Base-by-base conservation (phyloP, 75 land plant species). In the Pinus albicaulis region DNA sequence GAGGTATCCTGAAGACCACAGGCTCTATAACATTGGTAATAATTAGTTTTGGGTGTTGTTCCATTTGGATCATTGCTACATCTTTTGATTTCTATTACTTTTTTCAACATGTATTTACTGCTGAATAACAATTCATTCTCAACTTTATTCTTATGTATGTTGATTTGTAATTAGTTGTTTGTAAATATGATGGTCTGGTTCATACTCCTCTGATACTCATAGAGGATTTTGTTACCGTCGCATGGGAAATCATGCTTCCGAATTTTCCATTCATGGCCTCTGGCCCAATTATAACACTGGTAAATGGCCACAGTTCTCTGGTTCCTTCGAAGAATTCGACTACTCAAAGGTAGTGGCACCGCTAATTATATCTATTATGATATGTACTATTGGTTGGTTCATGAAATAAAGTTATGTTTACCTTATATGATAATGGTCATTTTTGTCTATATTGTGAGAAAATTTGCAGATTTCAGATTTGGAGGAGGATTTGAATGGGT, bases 241-340 rank as follows among this genome's bases (percentile, higher is more conserved):
- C 13, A 76, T 80, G 12, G 99, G 99, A 22, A 88, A 86, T 72
- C 99, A 96, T 8, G 87, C 72, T 0, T 80, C 92, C 26, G 82
- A 84, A 20, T 96, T 95, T 70, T 81, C 87, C 65, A 91, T 93
- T 68, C 98, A 95, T 79, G 98, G 96, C 8, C 78, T 95, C 2
- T 96, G 96, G 99, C 99, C 97, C 0, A 91, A 96, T 78, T 81
- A 90, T 79, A 81, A 88, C 24, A 88, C 82, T 61, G 99, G 97
- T 12, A 44, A 84, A 3, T 96, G 87, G 52, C 99, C 99, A 0
- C 77, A 80, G 23, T 83, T 88, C 64, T 96, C 96, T 72, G 81
- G 63, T 56, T 3, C 83, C 0, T 71, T 61, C 56, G 76, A 72
- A 24, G 74, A 76, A 28, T 93, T 80, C 61, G 86, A 93, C 48